Percentiles rank a stretch among this genome's conserved stretches.
Conservation (phyloP, 148 eudicot species). For the Chenopodium quinoa region DNA sequence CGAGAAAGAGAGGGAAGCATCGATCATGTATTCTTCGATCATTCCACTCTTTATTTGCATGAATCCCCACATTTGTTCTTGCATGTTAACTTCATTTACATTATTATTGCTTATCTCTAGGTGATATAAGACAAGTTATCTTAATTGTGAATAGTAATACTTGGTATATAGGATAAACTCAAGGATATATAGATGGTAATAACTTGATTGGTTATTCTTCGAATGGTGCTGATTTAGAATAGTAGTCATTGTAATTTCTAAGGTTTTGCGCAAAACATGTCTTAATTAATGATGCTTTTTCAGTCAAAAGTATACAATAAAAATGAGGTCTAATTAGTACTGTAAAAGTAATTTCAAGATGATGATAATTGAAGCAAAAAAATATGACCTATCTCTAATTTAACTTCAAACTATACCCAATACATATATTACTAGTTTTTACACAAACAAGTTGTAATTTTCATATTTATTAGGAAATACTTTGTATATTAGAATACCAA, state of each 20-base stretch:
- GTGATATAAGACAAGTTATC: background rate
- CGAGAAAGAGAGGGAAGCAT: background rate
- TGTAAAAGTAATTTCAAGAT: too few relatives aligned
- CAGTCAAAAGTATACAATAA: background rate
- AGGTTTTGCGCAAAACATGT: background rate
- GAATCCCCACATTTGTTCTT: background rate
- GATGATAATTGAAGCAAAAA: too few relatives aligned
- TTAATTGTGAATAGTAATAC: background rate
- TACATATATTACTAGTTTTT: too few relatives aligned
- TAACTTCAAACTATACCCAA: too few relatives aligned
- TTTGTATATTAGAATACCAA: too few relatives aligned
- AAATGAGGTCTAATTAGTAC: too few relatives aligned
- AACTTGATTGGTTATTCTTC: too few relatives aligned
- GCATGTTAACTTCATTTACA: background rate
- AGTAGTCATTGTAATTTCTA: too few relatives aligned
- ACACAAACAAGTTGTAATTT: too few relatives aligned
- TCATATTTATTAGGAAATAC: too few relatives aligned
- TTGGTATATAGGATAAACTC: background rate
- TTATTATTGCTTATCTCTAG: background rate
- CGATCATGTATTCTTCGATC: background rate
- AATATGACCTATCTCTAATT: too few relatives aligned
- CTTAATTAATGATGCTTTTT: background rate
- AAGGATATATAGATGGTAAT: too few relatives aligned
- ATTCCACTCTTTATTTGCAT: background rate
- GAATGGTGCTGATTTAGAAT: background rate